Evolutionary conservation across 768 basidiomycete genomes (phyloP).

Genomic region (Collybia sordida): DNA sequence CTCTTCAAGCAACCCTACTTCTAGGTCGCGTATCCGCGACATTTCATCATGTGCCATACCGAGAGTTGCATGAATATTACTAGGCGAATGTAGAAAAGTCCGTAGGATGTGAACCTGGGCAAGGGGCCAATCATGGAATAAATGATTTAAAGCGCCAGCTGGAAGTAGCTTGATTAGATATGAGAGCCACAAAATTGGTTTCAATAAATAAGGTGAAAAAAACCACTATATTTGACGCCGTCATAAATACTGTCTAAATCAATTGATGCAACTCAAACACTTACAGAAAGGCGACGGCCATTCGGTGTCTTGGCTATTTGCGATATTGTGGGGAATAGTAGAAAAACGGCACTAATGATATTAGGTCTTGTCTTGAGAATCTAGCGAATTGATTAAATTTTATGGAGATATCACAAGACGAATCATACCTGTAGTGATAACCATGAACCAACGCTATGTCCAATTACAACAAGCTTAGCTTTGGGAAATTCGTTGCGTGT

Average conservation of each 20-base stretch:
- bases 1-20: constrained; percentile 41
- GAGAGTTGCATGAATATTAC: constrained; percentile 51
- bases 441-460: constrained; percentile 79
- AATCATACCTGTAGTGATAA: constrained; percentile 53
- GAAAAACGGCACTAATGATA: constrained; percentile 41
- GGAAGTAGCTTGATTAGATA: constrained; percentile 41
- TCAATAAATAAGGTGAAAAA: constrained; percentile 46
- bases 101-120: constrained; percentile 45
- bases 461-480: constrained; percentile 46
- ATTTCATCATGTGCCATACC: constrained; percentile 72
- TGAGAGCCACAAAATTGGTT: constrained; percentile 43
- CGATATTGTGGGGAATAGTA: constrained; percentile 72
- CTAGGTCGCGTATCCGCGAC: constrained; percentile 53
- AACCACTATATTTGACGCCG: constrained; percentile 33
- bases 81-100: constrained; percentile 50
- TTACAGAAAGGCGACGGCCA: constrained; percentile 56
- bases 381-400: constrained; percentile 26
- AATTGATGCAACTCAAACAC: constrained; percentile 18
- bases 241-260: background rate
- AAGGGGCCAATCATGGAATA: constrained; percentile 53
- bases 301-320: constrained; percentile 66
- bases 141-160: constrained; percentile 31
- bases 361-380: constrained; percentile 46
- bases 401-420: background rate
- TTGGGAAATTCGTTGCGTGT: constrained; percentile 29